Evolutionary conservation across 116 monocot genomes (phyloP), one percentile per base, ranked within the genome.

Genomic region (Cymodocea nodosa): DNA sequence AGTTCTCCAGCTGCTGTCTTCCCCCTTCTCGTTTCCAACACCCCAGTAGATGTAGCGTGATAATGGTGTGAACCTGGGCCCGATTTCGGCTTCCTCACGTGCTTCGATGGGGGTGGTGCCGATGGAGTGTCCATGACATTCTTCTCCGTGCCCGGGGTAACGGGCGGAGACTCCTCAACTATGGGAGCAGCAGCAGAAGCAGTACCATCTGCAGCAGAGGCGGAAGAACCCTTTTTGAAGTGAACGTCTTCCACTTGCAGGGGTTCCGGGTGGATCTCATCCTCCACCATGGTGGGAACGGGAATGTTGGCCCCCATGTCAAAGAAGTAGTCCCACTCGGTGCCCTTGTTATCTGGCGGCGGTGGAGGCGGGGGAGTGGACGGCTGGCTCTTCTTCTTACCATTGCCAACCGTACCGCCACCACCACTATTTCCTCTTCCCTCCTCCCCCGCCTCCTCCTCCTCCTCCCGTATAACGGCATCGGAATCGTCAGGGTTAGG

Each of bases 21-120:
- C 19, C 75, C 76, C 73, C 56, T 89, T 70, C 60, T 85, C 0
- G 25, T 22, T 48, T 82, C 90, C 52, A 72, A 36, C 3, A 73
- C 60, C 4, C 80, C 74, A 5, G 80, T 63, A 4, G 83, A 49
- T 2, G 71, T 62, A 0, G 69, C 61, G 18, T 75, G 63, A 66
- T 78, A 70, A 51, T 82, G 79, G 11, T 74, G 75, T 13, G 37
- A 24, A 0, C 14, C 50, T 14, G 71, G 78, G 0, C 68, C 51
- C 17, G 24, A 17, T 23, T 50, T 50, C 17, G 18, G 62, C 30
- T 66, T 51, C 60, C 73, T 74, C 65, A n/a, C 53, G 44, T 77
- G 80, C 75, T 68, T 77, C 51, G 25, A n/a, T 0, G 35, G 62
- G 17, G 71, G 58, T 6, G 70, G 71, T 53, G 76, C 63, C 16